Evolutionary conservation across 306 rosid species (phyloP), one percentile per base, ranked within the genome.

Genomic region (Vicia sativa): DNA sequence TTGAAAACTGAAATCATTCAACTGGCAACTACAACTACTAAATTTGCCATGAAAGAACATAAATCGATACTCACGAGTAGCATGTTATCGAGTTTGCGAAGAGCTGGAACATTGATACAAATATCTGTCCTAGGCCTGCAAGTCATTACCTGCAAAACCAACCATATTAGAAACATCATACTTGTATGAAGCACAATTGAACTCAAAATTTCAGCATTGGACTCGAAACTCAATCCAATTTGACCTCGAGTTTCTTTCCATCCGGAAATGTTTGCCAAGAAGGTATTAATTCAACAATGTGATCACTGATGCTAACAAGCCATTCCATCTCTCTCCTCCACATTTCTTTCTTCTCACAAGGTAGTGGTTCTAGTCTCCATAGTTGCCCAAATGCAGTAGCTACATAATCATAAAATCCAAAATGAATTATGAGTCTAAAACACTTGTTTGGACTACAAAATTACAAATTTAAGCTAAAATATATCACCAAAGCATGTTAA

Each of bases 121-220:
- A 95, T 85, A 95, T 95, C 99, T 12, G 80, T 78, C 77, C 99
- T 91, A 0, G 96, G 96, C 86, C 95, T 88, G 86, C 99, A 90
- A 67, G 88, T 84, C 99, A 95, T 95, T 78, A 95, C 86, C 99
- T 92, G 73, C 65, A 61, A 11, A 63, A 15, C 31, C 26, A 46
- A 74, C 29, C 81, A 74, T 16, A 87, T 87, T 57, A 85, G 78
- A 75, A 82, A 84, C 84, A 82, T 85, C 62, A 53, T 6, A 18
- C 23, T 9, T 11, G n/a, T 16, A 6, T 10, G 15, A 37, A 21
- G 39, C 52, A 2, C 6, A 2, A 31, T 6, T 31, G 37, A 26
- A 50, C 9, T 29, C 19, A 38, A 39, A 56, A 34, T 64, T 70
- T 70, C 34, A 35, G 7, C 19, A 53, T 38, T 63, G 37, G 60